phyloP scores from a whole-genome alignment of 208 protist genomes.

The Jaenimonas drosophilae region DNA sequence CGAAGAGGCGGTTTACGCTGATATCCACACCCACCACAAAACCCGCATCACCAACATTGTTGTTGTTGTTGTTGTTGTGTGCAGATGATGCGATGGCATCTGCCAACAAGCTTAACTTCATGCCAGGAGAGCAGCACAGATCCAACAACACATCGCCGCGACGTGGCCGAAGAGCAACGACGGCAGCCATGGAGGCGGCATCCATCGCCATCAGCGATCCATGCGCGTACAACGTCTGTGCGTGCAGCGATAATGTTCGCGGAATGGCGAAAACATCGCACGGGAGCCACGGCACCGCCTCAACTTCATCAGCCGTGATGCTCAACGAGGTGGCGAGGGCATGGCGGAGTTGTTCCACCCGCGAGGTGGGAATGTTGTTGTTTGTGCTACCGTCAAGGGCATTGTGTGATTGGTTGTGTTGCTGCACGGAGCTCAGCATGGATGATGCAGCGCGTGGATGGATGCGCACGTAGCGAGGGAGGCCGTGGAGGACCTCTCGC shows the following conservation, averaged over 20 bases:
- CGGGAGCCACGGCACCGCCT: slow-evolving; percentile 49
- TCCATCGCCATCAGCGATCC: slow-evolving; percentile 72
- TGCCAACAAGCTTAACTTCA: slow-evolving; percentile 68
- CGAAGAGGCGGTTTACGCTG: slow-evolving; percentile 42
- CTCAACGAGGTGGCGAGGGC: slow-evolving; percentile 16
- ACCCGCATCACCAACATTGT: slow-evolving; percentile 7
- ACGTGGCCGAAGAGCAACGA: slow-evolving; percentile 55
- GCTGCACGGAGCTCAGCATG: neutral
- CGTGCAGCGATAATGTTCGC: slow-evolving; percentile 14
- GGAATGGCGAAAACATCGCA: slow-evolving; percentile 38
- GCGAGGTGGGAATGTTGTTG: neutral
- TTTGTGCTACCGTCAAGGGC: no score
- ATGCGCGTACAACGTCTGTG: slow-evolving; percentile 16
- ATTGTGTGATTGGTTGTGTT: neutral
- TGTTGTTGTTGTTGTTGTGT: neutral
- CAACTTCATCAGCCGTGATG: slow-evolving; percentile 11
- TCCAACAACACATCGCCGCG: slow-evolving; percentile 64
- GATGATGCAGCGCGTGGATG: slow-evolving; percentile 11
- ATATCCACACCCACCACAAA: slow-evolving; percentile 68
- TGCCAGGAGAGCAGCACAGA: slow-evolving; percentile 80
- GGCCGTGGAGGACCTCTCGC: neutral
- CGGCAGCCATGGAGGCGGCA: slow-evolving; percentile 69
- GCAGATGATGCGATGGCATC: slow-evolving; percentile 26
- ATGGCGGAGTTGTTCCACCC: slow-evolving; percentile 3
- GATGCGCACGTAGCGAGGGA: slow-evolving; percentile 50